Percentiles rank a stretch among this genome's conserved stretches.
These are phyloP conservation scores for Fusarium guadeloupense DNA, from an alignment of 2,329 filamentous ascomycete genomes.

Conservation along the genomic window DNA sequence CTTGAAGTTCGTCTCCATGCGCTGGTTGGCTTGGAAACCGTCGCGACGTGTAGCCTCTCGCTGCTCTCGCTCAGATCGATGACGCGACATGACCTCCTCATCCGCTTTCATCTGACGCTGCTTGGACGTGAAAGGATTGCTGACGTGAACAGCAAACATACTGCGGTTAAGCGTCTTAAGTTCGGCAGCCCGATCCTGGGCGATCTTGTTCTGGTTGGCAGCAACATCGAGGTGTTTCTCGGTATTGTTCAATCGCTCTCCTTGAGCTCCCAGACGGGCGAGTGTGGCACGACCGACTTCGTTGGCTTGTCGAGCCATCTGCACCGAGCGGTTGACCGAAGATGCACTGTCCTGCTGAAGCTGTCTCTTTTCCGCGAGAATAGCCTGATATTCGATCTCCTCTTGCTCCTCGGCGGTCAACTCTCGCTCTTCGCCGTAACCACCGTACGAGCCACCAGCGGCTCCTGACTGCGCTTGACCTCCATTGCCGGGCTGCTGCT, in stretches of 20 bases:
- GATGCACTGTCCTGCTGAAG: conserved; percentile 77
- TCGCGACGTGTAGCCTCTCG: conserved; percentile 69
- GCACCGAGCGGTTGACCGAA: conserved; percentile 52
- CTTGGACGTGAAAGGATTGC: conserved; percentile 79
- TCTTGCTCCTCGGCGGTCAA: conserved; percentile 85
- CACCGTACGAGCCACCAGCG: conserved; percentile 53
- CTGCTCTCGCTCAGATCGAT: conserved; percentile 71
- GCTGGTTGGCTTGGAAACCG: conserved; percentile 60
- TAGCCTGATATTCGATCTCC: conserved; percentile 73
- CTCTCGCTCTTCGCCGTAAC: conserved; percentile 75
- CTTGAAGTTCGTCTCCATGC: conserved; percentile 62
- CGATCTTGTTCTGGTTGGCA: conserved; percentile 76
- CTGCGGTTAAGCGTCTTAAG: conserved; percentile 86
- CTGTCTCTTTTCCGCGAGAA: conserved; percentile 64
- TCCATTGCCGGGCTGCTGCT: conserved; percentile 34
- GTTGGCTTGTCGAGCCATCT: conserved; percentile 56
- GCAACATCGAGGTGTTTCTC: conserved; percentile 86
- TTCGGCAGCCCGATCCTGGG: conserved; percentile 82
- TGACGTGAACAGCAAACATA: conserved; percentile 88
- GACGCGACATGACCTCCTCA: conserved; percentile 73
- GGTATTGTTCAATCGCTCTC: conserved; percentile 82
- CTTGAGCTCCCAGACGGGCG: conserved; percentile 78
- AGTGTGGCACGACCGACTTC: conserved; percentile 75
- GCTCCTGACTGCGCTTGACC: conserved; percentile 42
- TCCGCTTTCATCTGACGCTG: conserved; percentile 72